Base-by-base conservation (phyloP, 2,329 filamentous ascomycete species). In the Aspergillus sp. region DNA sequence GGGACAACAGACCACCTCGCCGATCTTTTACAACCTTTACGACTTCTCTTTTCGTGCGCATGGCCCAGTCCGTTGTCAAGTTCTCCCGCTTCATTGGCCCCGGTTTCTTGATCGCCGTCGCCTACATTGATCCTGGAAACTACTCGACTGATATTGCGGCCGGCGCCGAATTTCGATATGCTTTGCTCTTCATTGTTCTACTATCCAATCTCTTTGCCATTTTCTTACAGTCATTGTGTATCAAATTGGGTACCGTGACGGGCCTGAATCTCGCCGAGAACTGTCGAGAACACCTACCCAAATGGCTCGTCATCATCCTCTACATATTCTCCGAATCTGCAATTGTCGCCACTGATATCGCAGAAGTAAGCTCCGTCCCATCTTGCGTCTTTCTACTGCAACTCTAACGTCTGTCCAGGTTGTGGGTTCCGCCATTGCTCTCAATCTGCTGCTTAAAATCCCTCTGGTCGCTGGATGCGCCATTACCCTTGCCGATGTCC, bases 271-370 rank as follows among this genome's bases (percentile, higher is more conserved):
- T 89, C 13, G 84, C 86, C 1, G 79, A 87, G 56, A 84, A 85
- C 9, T 88, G 85, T 60, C 80, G 85, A 31, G 82, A 78, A 7
- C 85, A 86, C 65, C 75, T 88, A 13, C 86, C 86, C 1, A 75
- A 74, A 58, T 89, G 86, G 86, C 65, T 88, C 50, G 87, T 85
- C 56, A 78, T 81, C 42, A 63, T 76, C 16, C 73, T 89, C 3
- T 89, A 88, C 61, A 67, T 78, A 17, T 73, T 89, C 57, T 81
- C 85, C 1, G 86, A 89, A 67, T 72, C 79, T 4, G 85, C 86
- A 54, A 89, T 89, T 52, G 84, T 89, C 49, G 86, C 86, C 0
- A 89, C 86, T 0, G 86, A 89, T 65, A 83, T 89, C 58, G 86
- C 86, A 52, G 86, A 88, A 71, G 81, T 81, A 62, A 58, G 71